Evolutionary conservation across 2,329 filamentous ascomycete genomes (phyloP).

Genomic region (Colletotrichum tabaci): DNA sequence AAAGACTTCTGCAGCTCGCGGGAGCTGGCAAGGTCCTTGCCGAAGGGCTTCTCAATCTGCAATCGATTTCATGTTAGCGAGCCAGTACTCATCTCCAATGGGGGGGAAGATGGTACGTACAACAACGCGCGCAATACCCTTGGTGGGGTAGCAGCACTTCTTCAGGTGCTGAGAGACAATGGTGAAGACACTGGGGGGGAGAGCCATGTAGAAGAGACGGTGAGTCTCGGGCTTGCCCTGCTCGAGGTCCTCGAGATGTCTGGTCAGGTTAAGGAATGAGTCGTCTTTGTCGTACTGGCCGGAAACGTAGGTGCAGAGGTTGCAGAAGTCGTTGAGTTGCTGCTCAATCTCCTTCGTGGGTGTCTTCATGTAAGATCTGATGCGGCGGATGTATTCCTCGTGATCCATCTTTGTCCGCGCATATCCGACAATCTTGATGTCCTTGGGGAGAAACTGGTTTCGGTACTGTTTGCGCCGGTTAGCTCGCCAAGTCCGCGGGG

Average conservation of each 20-base stretch:
- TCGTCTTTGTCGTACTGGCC: slow-evolving; percentile 98
- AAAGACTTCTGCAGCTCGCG: slow-evolving; percentile 95
- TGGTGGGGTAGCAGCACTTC: slow-evolving; percentile 94
- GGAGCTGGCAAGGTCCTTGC: slow-evolving; percentile 95
- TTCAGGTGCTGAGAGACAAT: slow-evolving; percentile 98
- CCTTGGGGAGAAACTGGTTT: slow-evolving; percentile 98
- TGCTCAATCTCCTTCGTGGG: slow-evolving; percentile 98
- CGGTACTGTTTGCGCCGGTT: slow-evolving; percentile 76
- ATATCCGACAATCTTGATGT: slow-evolving; percentile 98
- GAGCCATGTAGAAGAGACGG: slow-evolving; percentile 98
- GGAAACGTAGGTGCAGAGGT: slow-evolving; percentile 92
- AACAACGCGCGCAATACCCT: slow-evolving; percentile 93
- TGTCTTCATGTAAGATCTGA: slow-evolving; percentile 99
- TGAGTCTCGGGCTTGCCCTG: slow-evolving; percentile 86
- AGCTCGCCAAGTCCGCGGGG: slow-evolving; percentile 17
- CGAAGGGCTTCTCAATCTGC: slow-evolving; percentile 98
- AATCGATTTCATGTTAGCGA: slow-evolving; percentile 27
- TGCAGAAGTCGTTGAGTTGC: slow-evolving; percentile 91
- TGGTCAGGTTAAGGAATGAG: slow-evolving; percentile 87
- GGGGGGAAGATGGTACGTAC: slow-evolving; percentile 65
- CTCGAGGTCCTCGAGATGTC: slow-evolving; percentile 90
- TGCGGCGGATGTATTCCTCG: slow-evolving; percentile 91
- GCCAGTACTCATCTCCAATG: background rate
- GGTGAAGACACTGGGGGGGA: slow-evolving; percentile 97
- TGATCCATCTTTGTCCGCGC: slow-evolving; percentile 99